phyloP scores from a whole-genome alignment of 2,329 filamentous ascomycete genomes.

The Bimuria novae-zelandiae region DNA sequence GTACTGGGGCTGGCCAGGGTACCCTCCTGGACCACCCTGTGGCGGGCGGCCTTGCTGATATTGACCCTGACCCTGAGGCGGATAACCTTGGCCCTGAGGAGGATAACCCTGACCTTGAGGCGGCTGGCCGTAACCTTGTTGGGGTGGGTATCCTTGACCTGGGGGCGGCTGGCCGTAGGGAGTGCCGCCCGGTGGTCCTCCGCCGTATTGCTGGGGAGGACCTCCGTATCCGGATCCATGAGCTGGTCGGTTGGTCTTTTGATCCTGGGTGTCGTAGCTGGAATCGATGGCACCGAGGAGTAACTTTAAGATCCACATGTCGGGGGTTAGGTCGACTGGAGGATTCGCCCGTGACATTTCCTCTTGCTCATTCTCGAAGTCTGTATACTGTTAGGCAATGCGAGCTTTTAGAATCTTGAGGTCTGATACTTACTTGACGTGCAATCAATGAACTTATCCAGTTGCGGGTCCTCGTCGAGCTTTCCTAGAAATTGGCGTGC shows the following conservation, averaged over 20 bases:
- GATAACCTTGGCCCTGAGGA: slow-evolving; percentile 11
- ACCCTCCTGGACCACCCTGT: slow-evolving; percentile 13
- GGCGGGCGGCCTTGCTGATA: slow-evolving; percentile 1
- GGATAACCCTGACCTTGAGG: slow-evolving; percentile 20
- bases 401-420: background rate
- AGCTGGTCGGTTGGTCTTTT: slow-evolving; percentile 54
- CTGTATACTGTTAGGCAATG: slow-evolving; percentile 45
- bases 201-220: no score
- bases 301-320: slow-evolving; percentile 70
- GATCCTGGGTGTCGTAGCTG: slow-evolving; percentile 68
- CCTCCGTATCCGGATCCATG: slow-evolving; percentile 18
- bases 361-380: slow-evolving; percentile 70
- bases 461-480: slow-evolving; percentile 66
- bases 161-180: slow-evolving; percentile 1
- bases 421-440: slow-evolving; percentile 62
- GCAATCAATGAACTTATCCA: slow-evolving; percentile 68
- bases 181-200: no score
- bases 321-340: slow-evolving; percentile 66
- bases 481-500: slow-evolving; percentile 67
- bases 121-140: slow-evolving; percentile 31
- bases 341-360: slow-evolving; percentile 67
- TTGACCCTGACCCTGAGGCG: slow-evolving; percentile 10
- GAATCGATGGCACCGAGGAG: slow-evolving; percentile 69
- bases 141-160: no score
- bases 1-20: slow-evolving; percentile 19